Evolutionary conservation across 805 yeast genomes (phyloP).

Genomic region (Ogataea henricii): DNA sequence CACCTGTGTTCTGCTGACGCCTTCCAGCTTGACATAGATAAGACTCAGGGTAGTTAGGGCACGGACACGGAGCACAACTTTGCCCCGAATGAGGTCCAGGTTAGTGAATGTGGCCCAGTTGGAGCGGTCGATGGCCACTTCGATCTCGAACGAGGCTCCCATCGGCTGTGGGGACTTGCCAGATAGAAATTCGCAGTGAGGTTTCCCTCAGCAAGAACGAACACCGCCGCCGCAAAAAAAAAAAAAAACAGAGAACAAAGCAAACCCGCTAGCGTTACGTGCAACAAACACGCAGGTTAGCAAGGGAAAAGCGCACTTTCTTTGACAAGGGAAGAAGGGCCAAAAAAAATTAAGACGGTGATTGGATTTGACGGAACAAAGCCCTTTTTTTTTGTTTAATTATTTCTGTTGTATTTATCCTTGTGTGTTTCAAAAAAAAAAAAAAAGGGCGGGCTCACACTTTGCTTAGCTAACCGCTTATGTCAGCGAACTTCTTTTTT

Average conservation of each 20-base stretch:
- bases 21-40: constrained; percentile 56
- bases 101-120: constrained; percentile 48
- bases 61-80: constrained; percentile 40
- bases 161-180: background rate
- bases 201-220: too few relatives aligned
- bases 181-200: too few relatives aligned
- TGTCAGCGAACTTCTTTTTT: background rate
- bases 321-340: too few relatives aligned
- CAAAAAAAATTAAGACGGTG: too few relatives aligned
- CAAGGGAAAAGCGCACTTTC: too few relatives aligned
- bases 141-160: constrained; percentile 18
- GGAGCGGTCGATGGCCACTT: constrained; percentile 22
- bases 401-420: background rate
- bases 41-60: constrained; percentile 45
- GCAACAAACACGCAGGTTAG: too few relatives aligned
- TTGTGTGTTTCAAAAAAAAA: background rate
- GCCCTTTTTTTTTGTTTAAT: background rate
- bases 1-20: constrained; percentile 43
- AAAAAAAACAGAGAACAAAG: too few relatives aligned
- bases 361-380: too few relatives aligned
- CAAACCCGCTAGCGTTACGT: too few relatives aligned
- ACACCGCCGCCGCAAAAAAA: background rate
- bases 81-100: constrained; percentile 45
- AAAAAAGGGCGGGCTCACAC: background rate
- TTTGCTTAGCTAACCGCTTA: background rate